Conservation (phyloP, 139 green algal genomes). For the Chlorella sp. region DNA sequence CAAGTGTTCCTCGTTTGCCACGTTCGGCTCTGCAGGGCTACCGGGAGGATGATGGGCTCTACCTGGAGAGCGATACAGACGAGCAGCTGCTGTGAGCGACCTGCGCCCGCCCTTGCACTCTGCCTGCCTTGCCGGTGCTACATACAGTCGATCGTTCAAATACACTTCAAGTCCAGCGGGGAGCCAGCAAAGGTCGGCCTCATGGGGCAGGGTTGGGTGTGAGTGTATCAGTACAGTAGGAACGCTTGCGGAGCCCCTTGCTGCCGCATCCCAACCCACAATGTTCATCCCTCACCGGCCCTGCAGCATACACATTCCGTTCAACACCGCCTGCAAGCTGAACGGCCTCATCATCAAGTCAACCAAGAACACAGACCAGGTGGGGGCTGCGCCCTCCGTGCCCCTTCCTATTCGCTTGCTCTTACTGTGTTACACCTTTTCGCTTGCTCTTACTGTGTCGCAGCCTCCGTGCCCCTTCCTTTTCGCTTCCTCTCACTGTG, state of each 20-base stretch:
- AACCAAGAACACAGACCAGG: constrained; percentile 22
- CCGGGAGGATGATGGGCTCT: constrained; percentile 78
- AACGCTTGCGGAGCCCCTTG: background rate
- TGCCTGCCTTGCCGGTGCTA: background rate
- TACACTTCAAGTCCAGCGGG: too few relatives aligned
- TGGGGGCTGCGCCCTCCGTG: background rate
- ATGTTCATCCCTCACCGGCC: too few relatives aligned
- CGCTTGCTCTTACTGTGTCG: too few relatives aligned
- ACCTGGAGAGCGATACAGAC: constrained; percentile 83
- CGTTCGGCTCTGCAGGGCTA: constrained; percentile 62
- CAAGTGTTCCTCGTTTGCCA: background rate
- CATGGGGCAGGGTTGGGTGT: too few relatives aligned
- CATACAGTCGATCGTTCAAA: too few relatives aligned
- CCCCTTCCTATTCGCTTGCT: too few relatives aligned
- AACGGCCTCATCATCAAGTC: constrained; percentile 77
- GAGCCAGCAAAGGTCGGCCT: too few relatives aligned
- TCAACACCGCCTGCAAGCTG: constrained; percentile 78
- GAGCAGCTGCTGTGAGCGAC: constrained; percentile 73
- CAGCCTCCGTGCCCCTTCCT: too few relatives aligned
- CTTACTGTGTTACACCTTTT: too few relatives aligned
- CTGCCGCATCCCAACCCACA: too few relatives aligned
- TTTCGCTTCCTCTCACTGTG: too few relatives aligned
- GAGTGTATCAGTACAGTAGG: too few relatives aligned
- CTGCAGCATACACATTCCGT: constrained; percentile 76
- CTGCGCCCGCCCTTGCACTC: background rate